Evolutionary conservation across 768 basidiomycete genomes (phyloP).

Genomic region (Dacryopinax primogenitus): DNA sequence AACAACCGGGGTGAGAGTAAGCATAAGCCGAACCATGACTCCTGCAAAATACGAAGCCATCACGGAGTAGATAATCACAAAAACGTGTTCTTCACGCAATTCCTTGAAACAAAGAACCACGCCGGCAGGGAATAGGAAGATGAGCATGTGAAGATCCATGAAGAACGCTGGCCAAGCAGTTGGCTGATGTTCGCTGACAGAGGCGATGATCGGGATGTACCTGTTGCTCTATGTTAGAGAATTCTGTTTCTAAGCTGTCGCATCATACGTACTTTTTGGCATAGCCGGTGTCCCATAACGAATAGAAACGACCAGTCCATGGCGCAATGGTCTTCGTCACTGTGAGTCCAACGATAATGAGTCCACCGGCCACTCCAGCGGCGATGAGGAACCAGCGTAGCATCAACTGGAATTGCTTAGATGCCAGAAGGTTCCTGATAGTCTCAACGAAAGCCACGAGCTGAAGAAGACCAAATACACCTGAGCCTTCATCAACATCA

Average conservation of each 20-base stretch:
- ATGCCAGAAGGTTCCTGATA: conserved; percentile 76
- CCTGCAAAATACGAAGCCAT: conserved; percentile 97
- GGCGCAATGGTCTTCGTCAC: conserved; percentile 93
- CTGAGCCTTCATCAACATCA: conserved; percentile 28
- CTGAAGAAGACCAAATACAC: conserved; percentile 91
- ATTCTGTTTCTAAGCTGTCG: conserved; percentile 14
- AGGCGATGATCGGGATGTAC: conserved; percentile 95
- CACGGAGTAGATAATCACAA: conserved; percentile 94
- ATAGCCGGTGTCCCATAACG: conserved; percentile 97
- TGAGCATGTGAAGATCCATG: conserved; percentile 96
- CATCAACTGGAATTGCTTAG: conserved; percentile 81
- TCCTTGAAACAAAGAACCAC: conserved; percentile 88
- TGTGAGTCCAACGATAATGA: conserved; percentile 66
- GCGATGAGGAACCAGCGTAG: conserved; percentile 56
- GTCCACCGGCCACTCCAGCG: conserved; percentile 56
- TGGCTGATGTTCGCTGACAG: conserved; percentile 97
- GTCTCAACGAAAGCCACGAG: conserved; percentile 88
- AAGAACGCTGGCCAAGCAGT: conserved; percentile 99
- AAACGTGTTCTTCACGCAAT: conserved; percentile 90
- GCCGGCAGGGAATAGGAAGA: conserved; percentile 96
- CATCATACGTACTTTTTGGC: conserved; percentile 67
- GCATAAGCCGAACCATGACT: conserved; percentile 98
- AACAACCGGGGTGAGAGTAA: conserved; percentile 92
- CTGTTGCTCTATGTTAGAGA: conserved; percentile 29
- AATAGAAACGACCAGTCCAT: conserved; percentile 99